Conservation (phyloP, 2,329 filamentous ascomycete species). For the Aureobasidium musti region DNA sequence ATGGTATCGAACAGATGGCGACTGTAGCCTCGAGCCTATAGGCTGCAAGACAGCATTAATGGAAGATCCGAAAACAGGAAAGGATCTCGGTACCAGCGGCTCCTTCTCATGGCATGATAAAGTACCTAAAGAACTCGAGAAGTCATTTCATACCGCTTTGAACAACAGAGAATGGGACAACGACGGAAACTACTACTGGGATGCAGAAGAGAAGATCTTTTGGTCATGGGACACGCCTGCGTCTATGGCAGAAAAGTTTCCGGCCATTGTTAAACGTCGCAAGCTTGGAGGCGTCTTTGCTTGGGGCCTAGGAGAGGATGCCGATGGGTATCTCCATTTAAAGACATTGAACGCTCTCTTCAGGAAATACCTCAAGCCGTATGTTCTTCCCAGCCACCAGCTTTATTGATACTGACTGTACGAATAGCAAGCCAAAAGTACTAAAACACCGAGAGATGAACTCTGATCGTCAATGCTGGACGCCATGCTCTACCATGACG, state of each 20-base stretch:
- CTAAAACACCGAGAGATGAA: background rate
- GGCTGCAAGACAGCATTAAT: conserved; percentile 62
- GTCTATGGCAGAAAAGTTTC: conserved; percentile 64
- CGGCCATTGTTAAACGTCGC: conserved; percentile 58
- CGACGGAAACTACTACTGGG: conserved; percentile 68
- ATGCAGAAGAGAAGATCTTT: conserved; percentile 60
- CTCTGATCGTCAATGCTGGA: background rate
- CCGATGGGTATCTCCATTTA: conserved; percentile 46
- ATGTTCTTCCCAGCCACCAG: background rate
- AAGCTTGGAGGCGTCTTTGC: conserved; percentile 71
- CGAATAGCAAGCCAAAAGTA: conserved; percentile 1
- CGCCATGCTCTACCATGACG: background rate
- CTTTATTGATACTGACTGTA: background rate
- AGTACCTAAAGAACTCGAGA: conserved; percentile 55
- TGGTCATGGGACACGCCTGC: conserved; percentile 72
- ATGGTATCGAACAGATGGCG: conserved; percentile 60
- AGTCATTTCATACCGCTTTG: conserved; percentile 61
- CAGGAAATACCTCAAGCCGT: conserved; percentile 24
- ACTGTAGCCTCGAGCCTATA: conserved; percentile 52
- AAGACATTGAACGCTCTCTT: conserved; percentile 43
- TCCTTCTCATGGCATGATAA: conserved; percentile 38
- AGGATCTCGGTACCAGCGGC: conserved; percentile 37
- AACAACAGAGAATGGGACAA: conserved; percentile 59
- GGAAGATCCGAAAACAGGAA: conserved; percentile 62
- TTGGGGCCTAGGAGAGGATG: conserved; percentile 72